A percentile compares a stretch with the other conserved stretches of the same genome.
These are phyloP conservation scores for Platanthera guangdongensis DNA, from an alignment of 106 monocot species.

Conservation along the genomic window DNA sequence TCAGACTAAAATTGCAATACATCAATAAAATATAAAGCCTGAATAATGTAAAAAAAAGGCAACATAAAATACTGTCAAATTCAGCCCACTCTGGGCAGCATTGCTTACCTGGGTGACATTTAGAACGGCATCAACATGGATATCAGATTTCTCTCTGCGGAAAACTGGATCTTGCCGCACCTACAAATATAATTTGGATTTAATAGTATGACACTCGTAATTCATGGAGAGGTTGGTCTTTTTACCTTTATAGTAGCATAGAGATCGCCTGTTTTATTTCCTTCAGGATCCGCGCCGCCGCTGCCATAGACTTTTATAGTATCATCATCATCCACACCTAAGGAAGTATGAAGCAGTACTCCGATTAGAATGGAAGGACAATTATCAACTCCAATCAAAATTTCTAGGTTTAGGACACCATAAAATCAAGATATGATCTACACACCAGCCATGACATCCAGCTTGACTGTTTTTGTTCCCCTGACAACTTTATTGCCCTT, in stretches of 20 bases:
- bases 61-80: neutral
- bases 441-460: constrained; percentile 90
- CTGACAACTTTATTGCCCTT: constrained; percentile 60
- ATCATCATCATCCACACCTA: constrained; percentile 84
- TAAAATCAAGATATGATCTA: neutral
- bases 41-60: neutral
- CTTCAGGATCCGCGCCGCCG: constrained; percentile 91
- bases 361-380: neutral
- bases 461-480: constrained; percentile 72
- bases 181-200: constrained; percentile 22
- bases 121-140: constrained; percentile 83
- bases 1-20: neutral
- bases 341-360: neutral
- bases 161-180: constrained; percentile 90
- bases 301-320: constrained; percentile 57
- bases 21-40: neutral
- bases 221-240: neutral
- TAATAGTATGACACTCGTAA: neutral
- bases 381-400: neutral
- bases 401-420: neutral
- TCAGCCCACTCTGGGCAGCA: neutral
- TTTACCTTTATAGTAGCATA: constrained; percentile 79
- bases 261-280: constrained; percentile 80
- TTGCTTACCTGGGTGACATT: constrained; percentile 77
- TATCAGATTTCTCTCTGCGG: constrained; percentile 77